These are phyloP conservation scores for Reticulascus tulasneorum DNA, from an alignment of 2,329 filamentous ascomycete genomes.

Conservation along the genomic window DNA sequence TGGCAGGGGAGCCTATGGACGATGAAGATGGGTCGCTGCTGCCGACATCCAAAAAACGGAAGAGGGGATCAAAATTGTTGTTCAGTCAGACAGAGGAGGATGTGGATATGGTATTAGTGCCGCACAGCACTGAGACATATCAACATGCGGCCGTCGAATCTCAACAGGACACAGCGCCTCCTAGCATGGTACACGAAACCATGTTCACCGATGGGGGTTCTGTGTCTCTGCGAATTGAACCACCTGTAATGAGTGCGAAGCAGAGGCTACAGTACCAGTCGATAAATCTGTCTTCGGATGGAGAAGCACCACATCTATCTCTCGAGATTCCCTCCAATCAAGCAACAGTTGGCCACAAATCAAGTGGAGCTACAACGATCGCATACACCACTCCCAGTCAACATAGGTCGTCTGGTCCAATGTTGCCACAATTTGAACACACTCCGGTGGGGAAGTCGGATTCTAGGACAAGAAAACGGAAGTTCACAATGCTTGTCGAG, in stretches of 20 bases:
- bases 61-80: too few relatives aligned
- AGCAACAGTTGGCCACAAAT: conserved; percentile 16
- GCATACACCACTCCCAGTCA: conserved; percentile 31
- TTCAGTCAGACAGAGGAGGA: conserved; percentile 15
- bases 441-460: background rate
- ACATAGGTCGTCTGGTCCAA: conserved; percentile 5
- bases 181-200: background rate
- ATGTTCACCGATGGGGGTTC: background rate
- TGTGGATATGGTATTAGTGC: conserved; percentile 17
- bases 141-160: conserved; percentile 5
- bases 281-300: conserved; percentile 18
- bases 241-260: conserved; percentile 29
- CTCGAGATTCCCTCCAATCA: conserved; percentile 7
- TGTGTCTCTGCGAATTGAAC: conserved; percentile 26
- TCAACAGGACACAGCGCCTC: conserved; percentile 6
- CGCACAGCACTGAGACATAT: conserved; percentile 7
- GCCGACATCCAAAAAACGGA: too few relatives aligned
- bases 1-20: conserved; percentile 8
- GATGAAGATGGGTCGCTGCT: background rate
- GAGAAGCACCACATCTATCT: conserved; percentile 2
- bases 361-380: conserved; percentile 27
- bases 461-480: background rate
- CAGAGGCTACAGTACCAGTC: conserved; percentile 32
- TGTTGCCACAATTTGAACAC: background rate
- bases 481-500: background rate